phyloP scores from a whole-genome alignment of 768 basidiomycete genomes.

The Cystobasidium tubakii region DNA sequence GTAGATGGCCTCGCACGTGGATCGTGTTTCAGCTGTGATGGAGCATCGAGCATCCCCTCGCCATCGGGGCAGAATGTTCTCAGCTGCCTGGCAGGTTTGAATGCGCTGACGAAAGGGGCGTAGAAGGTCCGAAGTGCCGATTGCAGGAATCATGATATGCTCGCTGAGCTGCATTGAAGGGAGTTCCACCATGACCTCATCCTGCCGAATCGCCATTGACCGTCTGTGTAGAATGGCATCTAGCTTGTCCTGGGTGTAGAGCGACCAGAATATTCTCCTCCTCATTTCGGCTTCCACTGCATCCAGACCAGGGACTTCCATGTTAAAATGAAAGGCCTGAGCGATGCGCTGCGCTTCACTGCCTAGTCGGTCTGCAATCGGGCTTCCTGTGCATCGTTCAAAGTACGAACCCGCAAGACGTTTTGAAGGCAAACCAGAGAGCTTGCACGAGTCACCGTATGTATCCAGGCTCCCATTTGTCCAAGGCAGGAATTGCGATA shows the following conservation, averaged over 20 bases:
- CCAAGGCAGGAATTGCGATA: background rate
- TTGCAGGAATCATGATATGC: background rate
- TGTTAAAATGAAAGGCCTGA: background rate
- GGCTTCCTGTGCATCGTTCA: background rate
- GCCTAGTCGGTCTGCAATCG: background rate
- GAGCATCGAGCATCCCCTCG: background rate
- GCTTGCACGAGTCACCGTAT: background rate
- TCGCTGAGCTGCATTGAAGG: background rate
- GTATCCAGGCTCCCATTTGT: background rate
- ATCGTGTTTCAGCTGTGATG: too few species aligned
- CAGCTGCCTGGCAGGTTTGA: background rate
- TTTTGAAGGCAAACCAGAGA: background rate
- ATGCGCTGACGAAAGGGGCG: background rate
- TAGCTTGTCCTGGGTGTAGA: background rate
- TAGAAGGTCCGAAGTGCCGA: background rate
- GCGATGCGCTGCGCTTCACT: slow-evolving; percentile 9
- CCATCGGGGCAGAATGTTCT: background rate
- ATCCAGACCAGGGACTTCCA: background rate
- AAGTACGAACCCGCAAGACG: background rate
- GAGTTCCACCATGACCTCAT: background rate
- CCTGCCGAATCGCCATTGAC: background rate
- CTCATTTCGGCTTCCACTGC: background rate
- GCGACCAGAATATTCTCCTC: background rate
- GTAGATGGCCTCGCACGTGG: too few species aligned
- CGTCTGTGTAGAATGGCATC: background rate